Conservation (phyloP, 2,329 filamentous ascomycete genomes). For the Colletotrichum gigasporum region DNA sequence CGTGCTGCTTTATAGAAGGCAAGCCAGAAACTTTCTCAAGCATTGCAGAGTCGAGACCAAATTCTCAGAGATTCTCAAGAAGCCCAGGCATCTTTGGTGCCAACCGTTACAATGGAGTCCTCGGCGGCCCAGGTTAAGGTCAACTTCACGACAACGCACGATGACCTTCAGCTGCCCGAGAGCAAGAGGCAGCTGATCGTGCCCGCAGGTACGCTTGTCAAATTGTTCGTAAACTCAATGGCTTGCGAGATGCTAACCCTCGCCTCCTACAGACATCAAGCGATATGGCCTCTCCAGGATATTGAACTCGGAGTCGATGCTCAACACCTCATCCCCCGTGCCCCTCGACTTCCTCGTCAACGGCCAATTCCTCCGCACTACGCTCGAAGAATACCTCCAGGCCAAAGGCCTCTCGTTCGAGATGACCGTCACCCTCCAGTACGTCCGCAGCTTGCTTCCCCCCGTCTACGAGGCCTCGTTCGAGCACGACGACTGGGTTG, state of each 20-base stretch:
- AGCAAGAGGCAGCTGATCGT: slow-evolving; percentile 70
- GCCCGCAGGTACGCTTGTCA: slow-evolving; percentile 59
- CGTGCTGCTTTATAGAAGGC: not conserved
- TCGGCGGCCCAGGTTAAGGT: slow-evolving; percentile 69
- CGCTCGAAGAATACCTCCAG: slow-evolving; percentile 89
- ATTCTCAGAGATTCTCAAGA: not conserved
- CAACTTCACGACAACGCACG: slow-evolving; percentile 71
- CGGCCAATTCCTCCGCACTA: slow-evolving; percentile 88
- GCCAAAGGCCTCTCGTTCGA: slow-evolving; percentile 89
- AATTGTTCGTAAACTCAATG: not conserved
- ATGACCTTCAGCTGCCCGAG: slow-evolving; percentile 70
- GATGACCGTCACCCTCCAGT: slow-evolving; percentile 87
- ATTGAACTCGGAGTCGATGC: slow-evolving; percentile 77
- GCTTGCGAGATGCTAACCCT: slow-evolving; percentile 13
- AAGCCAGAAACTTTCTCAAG: not conserved
- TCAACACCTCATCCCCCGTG: slow-evolving; percentile 71
- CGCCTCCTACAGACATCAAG: slow-evolving; percentile 63
- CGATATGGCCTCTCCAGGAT: slow-evolving; percentile 77
- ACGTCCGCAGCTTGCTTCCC: slow-evolving; percentile 90
- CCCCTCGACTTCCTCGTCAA: slow-evolving; percentile 97
- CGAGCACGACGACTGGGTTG: slow-evolving; percentile 98
- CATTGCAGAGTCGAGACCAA: not conserved
- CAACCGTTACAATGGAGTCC: slow-evolving; percentile 45
- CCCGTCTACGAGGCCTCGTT: slow-evolving; percentile 91
- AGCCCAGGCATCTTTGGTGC: not conserved